These are phyloP conservation scores for Sporothrix phasma DNA, from an alignment of 2,329 filamentous ascomycete species.

Conservation along the genomic window DNA sequence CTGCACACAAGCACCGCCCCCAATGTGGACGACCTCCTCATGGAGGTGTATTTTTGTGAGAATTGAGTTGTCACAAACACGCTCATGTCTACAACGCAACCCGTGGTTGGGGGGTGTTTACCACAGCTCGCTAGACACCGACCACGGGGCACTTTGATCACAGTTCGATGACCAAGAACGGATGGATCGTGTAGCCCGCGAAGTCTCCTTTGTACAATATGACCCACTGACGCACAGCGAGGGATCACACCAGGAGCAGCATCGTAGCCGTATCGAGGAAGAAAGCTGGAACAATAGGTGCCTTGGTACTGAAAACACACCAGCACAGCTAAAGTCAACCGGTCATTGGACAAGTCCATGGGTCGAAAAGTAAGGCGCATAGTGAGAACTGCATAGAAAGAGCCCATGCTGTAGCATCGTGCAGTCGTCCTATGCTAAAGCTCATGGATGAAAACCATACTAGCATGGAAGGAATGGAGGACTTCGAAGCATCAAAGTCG, in stretches of 20 bases:
- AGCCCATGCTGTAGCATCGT: too few species aligned
- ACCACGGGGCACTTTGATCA: not conserved
- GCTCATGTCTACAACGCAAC: not conserved
- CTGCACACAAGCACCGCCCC: not conserved
- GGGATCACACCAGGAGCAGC: not conserved
- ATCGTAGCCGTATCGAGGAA: not conserved
- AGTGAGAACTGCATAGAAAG: not conserved
- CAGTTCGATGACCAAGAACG: not conserved
- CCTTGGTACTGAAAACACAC: not conserved
- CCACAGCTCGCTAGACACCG: not conserved
- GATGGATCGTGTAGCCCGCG: not conserved
- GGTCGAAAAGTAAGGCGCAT: not conserved
- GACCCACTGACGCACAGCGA: not conserved
- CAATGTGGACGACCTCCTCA: not conserved
- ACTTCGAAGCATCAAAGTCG: not conserved
- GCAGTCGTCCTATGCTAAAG: too few species aligned
- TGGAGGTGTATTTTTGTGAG: not conserved
- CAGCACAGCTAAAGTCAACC: not conserved
- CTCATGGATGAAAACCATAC: too few species aligned
- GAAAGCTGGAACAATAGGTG: not conserved
- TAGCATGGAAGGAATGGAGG: not conserved
- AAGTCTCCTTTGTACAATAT: not conserved
- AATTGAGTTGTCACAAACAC: slow-evolving; percentile 5
- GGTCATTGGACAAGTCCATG: not conserved
- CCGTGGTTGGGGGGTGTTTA: not conserved